A percentile compares a stretch with the other conserved stretches of the same genome.
phyloP scores from a whole-genome alignment of 768 basidiomycete species.

The Termitomyces sp. region DNA sequence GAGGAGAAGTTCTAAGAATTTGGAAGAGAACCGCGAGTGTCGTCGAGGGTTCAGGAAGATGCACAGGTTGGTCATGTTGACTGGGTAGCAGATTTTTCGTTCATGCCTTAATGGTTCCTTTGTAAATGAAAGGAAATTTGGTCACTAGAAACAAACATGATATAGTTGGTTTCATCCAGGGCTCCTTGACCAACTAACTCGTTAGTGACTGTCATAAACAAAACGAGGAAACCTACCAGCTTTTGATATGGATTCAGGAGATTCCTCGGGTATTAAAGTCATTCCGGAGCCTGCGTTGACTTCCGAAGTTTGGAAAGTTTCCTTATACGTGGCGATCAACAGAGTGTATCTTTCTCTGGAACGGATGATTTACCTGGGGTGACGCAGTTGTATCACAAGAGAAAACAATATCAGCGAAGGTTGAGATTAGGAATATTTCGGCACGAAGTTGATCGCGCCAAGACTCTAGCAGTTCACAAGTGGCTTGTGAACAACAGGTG shows the following conservation, averaged over 20 bases:
- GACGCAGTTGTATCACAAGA: background rate
- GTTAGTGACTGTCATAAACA: background rate
- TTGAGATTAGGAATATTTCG: background rate
- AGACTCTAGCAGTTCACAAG: background rate
- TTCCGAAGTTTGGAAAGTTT: background rate
- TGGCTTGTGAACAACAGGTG: background rate
- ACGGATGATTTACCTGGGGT: background rate
- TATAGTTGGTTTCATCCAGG: background rate
- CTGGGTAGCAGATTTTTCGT: background rate
- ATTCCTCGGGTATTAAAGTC: background rate
- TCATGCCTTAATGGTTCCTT: background rate
- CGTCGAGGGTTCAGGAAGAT: background rate
- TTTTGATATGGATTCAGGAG: background rate
- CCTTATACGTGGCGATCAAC: background rate
- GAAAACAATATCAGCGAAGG: background rate
- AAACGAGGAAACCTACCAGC: background rate
- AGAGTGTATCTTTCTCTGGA: background rate
- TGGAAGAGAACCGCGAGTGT: conserved; percentile 2
- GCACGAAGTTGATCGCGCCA: background rate
- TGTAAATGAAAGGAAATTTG: background rate
- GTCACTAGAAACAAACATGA: conserved; percentile 3
- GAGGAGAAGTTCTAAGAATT: background rate
- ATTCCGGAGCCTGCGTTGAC: background rate
- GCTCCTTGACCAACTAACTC: background rate
- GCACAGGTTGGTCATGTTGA: background rate